A percentile compares a stretch with the other conserved stretches of the same genome.
Evolutionary conservation across 805 yeast genomes (phyloP).

Genomic region (Cyberlindnera sargentensis): DNA sequence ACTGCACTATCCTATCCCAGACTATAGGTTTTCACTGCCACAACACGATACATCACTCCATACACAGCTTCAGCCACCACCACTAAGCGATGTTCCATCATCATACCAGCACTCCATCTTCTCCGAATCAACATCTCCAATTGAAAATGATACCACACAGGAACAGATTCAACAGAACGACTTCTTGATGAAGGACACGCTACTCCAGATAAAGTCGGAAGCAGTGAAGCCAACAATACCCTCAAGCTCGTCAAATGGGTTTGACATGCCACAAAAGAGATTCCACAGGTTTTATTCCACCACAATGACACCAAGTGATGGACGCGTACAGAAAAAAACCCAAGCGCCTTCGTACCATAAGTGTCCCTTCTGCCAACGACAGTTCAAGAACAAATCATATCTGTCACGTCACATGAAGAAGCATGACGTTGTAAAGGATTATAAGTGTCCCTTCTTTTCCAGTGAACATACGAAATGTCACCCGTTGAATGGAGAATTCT

Average conservation of each 20-base stretch:
- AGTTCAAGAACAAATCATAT: constrained; percentile 72
- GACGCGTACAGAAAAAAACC: not conserved
- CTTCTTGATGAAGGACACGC: not conserved
- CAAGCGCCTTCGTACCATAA: constrained; percentile 15
- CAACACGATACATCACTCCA: not conserved
- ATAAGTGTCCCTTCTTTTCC: constrained; percentile 66
- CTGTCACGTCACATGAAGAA: constrained; percentile 78
- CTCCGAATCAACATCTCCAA: not conserved
- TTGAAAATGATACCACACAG: not conserved
- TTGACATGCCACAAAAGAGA: not conserved
- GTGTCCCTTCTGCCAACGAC: constrained; percentile 65
- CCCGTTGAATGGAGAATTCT: constrained; percentile 66
- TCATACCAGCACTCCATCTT: not conserved
- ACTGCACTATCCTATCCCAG: not conserved
- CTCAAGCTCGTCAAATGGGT: too few species aligned
- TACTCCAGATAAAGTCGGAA: not conserved
- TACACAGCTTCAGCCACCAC: not conserved
- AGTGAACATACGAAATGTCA: constrained; percentile 35
- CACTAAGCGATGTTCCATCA: not conserved
- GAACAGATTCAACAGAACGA: not conserved
- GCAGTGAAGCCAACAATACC: not conserved
- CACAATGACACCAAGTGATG: not conserved
- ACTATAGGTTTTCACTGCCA: not conserved
- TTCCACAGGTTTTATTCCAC: constrained; percentile 2
- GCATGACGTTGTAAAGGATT: constrained; percentile 71